phyloP scores from a whole-genome alignment of 2,329 filamentous ascomycete genomes.

The Diaporthe sp. region DNA sequence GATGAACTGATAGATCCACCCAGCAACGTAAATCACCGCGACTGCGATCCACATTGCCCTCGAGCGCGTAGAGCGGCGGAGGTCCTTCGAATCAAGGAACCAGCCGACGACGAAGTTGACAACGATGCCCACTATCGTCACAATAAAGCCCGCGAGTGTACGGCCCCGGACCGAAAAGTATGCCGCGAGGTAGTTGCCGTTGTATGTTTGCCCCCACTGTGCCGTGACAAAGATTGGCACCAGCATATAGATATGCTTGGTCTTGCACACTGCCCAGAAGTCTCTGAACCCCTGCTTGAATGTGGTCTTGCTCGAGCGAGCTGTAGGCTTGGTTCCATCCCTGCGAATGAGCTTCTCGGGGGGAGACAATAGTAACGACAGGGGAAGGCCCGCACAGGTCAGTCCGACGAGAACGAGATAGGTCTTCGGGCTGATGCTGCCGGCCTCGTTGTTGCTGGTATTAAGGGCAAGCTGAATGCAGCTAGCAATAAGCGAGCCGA shows the following conservation, averaged over 20 bases:
- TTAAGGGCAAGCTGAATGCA: slow-evolving; percentile 24
- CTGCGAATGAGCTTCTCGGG: slow-evolving; percentile 51
- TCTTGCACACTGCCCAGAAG: slow-evolving; percentile 34
- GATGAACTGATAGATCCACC: slow-evolving; percentile 40
- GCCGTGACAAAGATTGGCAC: slow-evolving; percentile 42
- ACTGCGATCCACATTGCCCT: slow-evolving; percentile 40
- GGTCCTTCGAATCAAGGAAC: slow-evolving; percentile 40
- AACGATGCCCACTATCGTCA: slow-evolving; percentile 56
- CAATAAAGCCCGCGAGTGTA: slow-evolving; percentile 48
- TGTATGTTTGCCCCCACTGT: slow-evolving; percentile 43
- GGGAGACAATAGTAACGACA: slow-evolving; percentile 56
- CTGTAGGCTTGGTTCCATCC: slow-evolving; percentile 16
- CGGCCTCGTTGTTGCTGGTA: slow-evolving; percentile 5
- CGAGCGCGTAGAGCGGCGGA: slow-evolving; percentile 37
- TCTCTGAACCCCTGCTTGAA: slow-evolving; percentile 35
- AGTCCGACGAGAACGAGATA: slow-evolving; percentile 54
- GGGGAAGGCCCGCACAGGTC: slow-evolving; percentile 56
- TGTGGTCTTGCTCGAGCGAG: slow-evolving; percentile 52
- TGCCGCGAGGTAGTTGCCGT: slow-evolving; percentile 43
- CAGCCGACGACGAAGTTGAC: slow-evolving; percentile 40
- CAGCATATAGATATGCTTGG: slow-evolving; percentile 38
- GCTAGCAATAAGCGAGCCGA: slow-evolving; percentile 33
- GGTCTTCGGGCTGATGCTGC: slow-evolving; percentile 26
- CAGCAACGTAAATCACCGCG: slow-evolving; percentile 32
- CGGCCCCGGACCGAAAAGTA: slow-evolving; percentile 42